phyloP scores from a whole-genome alignment of 2,329 filamentous ascomycete species.

The Colletotrichum chlorophyti region DNA sequence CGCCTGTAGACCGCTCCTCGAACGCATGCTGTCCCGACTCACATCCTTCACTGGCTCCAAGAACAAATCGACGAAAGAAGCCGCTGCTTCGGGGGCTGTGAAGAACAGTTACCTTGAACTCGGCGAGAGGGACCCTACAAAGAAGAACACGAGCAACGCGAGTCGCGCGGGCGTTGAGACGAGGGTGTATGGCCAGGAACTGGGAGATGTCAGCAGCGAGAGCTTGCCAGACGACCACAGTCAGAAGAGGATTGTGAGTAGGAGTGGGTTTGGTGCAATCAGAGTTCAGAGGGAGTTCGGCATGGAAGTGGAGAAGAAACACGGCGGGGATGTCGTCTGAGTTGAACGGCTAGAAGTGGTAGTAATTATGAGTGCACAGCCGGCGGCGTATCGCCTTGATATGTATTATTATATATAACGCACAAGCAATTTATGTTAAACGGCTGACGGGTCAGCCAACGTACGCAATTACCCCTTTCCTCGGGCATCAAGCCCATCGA shows the following conservation, averaged over 20 bases:
- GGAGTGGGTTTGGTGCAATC: conserved; percentile 13
- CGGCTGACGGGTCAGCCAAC: background rate
- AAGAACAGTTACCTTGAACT: conserved; percentile 25
- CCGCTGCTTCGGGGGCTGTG: background rate
- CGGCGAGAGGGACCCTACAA: conserved; percentile 16
- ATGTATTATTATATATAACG: background rate
- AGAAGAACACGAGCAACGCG: background rate
- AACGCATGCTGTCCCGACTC: conserved; percentile 14
- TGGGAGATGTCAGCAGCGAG: conserved; percentile 15
- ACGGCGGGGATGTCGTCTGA: conserved; percentile 1
- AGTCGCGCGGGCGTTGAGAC: conserved; percentile 15
- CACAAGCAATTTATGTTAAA: no score
- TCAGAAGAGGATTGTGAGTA: conserved; percentile 14
- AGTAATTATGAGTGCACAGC: background rate
- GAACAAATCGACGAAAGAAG: conserved; percentile 18
- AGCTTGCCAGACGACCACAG: conserved; percentile 22
- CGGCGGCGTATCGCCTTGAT: no score
- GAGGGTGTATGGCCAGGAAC: conserved; percentile 18
- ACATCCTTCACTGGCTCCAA: conserved; percentile 21
- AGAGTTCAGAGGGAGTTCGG: conserved; percentile 15
- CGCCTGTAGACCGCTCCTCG: conserved; percentile 21
- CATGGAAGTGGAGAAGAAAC: conserved; percentile 20
- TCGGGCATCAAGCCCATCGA: no score
- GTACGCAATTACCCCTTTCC: no score
- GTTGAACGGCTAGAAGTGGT: no score